A percentile compares a stretch with the other conserved stretches of the same genome.
Evolutionary conservation across 148 eudicot genomes (phyloP).

Genomic region (Heliosperma pusillum): DNA sequence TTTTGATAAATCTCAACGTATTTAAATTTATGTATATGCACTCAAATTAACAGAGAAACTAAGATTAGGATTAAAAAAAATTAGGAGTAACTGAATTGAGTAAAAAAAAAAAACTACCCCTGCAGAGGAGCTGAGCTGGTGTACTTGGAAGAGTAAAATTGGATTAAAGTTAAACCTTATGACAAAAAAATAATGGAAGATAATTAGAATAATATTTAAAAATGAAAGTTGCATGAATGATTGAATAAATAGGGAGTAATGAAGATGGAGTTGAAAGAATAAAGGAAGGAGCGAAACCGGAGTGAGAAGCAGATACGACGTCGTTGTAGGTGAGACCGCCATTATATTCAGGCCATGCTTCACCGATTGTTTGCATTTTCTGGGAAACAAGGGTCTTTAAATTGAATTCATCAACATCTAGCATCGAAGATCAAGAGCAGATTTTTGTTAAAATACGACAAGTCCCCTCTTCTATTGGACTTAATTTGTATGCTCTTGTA

Average conservation of each 20-base stretch:
- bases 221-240: not conserved
- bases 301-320: conserved; percentile 42
- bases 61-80: not conserved
- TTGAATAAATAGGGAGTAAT: not conserved
- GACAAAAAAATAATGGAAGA: conserved; percentile 2
- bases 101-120: conserved; percentile 45
- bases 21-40: not conserved
- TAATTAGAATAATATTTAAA: not conserved
- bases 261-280: not conserved
- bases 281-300: conserved; percentile 37
- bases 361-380: conserved; percentile 36
- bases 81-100: too few relatives aligned
- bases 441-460: too few relatives aligned
- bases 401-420: too few relatives aligned
- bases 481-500: too few relatives aligned
- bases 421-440: too few relatives aligned
- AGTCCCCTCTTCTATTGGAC: too few relatives aligned
- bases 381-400: not conserved
- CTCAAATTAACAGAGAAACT: not conserved
- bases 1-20: not conserved
- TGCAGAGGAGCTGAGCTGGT: conserved; percentile 70
- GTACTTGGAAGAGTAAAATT: conserved; percentile 68
- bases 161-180: conserved; percentile 57
- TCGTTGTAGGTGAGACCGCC: conserved; percentile 64
- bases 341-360: conserved; percentile 77